phyloP scores from a whole-genome alignment of 805 yeast species.

The Zygotorulaspora florentina region DNA sequence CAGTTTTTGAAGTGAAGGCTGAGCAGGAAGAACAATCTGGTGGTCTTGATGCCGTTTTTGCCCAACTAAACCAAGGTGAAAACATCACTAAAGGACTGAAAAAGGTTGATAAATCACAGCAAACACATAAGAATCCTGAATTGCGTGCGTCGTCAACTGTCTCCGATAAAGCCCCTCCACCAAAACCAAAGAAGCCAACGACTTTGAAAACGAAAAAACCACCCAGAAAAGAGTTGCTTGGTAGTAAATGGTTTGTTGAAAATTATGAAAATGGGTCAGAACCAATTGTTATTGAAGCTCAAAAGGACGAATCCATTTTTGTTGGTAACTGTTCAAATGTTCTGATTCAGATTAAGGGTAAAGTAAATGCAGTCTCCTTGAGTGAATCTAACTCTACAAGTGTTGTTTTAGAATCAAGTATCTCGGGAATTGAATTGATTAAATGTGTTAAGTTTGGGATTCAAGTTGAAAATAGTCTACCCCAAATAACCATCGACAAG shows the following conservation, averaged over 20 bases:
- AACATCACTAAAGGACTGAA: conserved; percentile 77
- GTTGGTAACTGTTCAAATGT: conserved; percentile 74
- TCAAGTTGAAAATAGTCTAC: conserved; percentile 78
- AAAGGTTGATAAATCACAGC: conserved; percentile 88
- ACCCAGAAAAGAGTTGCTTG: conserved; percentile 70
- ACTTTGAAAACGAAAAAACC: conserved; percentile 49
- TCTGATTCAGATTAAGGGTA: conserved; percentile 82
- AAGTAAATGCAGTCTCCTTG: conserved; percentile 82
- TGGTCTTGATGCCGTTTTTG: conserved; percentile 86
- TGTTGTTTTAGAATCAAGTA: conserved; percentile 75
- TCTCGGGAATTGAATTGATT: conserved; percentile 84
- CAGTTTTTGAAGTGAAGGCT: conserved; percentile 48
- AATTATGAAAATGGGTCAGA: conserved; percentile 60
- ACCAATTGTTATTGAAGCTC: conserved; percentile 66
- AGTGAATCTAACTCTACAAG: conserved; percentile 70
- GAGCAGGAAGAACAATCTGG: conserved; percentile 31
- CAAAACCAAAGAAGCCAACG: conserved; percentile 80
- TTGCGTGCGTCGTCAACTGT: conserved; percentile 58
- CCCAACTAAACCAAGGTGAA: conserved; percentile 85
- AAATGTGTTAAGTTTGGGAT: conserved; percentile 77
- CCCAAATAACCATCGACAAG: conserved; percentile 83
- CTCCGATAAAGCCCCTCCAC: conserved; percentile 52
- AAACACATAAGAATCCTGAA: conserved; percentile 89
- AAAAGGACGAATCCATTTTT: conserved; percentile 82
- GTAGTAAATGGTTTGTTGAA: conserved; percentile 85